Conservation (phyloP, 192 early-diverging fungal genomes). For the Podila horticola region DNA sequence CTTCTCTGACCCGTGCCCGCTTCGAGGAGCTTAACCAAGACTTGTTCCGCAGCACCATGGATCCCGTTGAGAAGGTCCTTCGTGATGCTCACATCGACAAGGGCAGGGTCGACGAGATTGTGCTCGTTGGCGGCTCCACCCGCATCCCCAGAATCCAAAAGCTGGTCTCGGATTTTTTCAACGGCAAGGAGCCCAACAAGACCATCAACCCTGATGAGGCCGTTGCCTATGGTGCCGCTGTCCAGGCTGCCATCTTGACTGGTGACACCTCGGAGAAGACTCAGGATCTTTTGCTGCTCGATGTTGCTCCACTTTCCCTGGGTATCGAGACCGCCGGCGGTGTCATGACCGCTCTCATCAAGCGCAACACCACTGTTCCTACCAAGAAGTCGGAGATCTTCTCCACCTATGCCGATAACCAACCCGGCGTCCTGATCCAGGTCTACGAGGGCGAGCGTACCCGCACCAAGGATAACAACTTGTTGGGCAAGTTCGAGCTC, state of each 20-base stretch:
- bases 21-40: slow-evolving; percentile 99
- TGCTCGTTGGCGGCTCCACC: slow-evolving; percentile 97
- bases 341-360: slow-evolving; percentile 95
- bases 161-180: slow-evolving; percentile 95
- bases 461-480: slow-evolving; percentile 95
- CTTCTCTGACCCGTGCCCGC: slow-evolving; percentile 97
- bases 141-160: slow-evolving; percentile 99
- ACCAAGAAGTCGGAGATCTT: slow-evolving; percentile 96
- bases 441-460: slow-evolving; percentile 96
- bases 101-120: slow-evolving; percentile 84
- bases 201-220: slow-evolving; percentile 99
- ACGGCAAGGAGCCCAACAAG: slow-evolving; percentile 99
- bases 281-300: slow-evolving; percentile 89
- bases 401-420: slow-evolving; percentile 96
- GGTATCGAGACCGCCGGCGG: slow-evolving; percentile 97
- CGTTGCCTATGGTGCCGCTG: slow-evolving; percentile 98
- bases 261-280: slow-evolving; percentile 93
- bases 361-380: slow-evolving; percentile 94
- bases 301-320: slow-evolving; percentile 93
- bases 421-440: slow-evolving; percentile 93
- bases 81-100: slow-evolving; percentile 97
- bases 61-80: slow-evolving; percentile 97
- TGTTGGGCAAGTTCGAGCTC: slow-evolving; percentile 96
- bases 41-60: slow-evolving; percentile 95
- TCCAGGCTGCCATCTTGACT: slow-evolving; percentile 97